Evolutionary conservation across 352 stramenopile genomes (phyloP), one percentile per base, ranked within the genome.

Genomic region (Peronospora tabacina): DNA sequence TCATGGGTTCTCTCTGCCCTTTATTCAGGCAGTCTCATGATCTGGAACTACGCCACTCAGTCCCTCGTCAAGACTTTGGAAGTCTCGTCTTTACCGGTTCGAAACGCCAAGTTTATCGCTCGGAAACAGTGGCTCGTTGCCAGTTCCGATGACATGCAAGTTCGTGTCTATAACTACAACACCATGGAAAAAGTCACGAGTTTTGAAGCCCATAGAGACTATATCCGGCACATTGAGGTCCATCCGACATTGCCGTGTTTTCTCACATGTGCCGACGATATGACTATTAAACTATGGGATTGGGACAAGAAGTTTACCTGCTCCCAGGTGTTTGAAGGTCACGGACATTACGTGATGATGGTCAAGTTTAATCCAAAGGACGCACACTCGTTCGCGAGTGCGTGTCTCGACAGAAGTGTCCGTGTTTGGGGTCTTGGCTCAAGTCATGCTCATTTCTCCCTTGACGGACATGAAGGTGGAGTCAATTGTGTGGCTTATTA

Each of bases 401-500:
- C 95, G 2, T 97, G 87, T 56, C 84, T 99, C 28, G 97, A 99
- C 80, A 74, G 95, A 39, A 97, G 87, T 19, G 97, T 99, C 57
- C 97, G 98, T 55, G 95, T 97, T 28, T 95, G 84, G 74, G 95
- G 94, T 5, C 72, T 99, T 16, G 88, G 87, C 19, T 89, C 85
- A 10, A 78, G 82, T 24, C 76, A 93, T 30, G 92, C 95, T 10
- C 96, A 99, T 70, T 99, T 90, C 42, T 72, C 76, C 1, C 63
- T 90, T 3, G 80, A 90, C 10, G 74, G 86, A 43, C 97, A 99
- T 66, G 95, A 99, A 63, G 75, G 88, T 28, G 97, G 97, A 33
- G 95, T 99, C 19, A 99, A 99, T 68, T 98, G 94, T 60, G 80
- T 99, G 30, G 96, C 98, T 58, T 99, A 99, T 73, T 99, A 98